Evolutionary conservation across 225 moss, liverwort and hornwort species (phyloP), one percentile per base, ranked within the genome.

Genomic region (Polytrichum formosum): DNA sequence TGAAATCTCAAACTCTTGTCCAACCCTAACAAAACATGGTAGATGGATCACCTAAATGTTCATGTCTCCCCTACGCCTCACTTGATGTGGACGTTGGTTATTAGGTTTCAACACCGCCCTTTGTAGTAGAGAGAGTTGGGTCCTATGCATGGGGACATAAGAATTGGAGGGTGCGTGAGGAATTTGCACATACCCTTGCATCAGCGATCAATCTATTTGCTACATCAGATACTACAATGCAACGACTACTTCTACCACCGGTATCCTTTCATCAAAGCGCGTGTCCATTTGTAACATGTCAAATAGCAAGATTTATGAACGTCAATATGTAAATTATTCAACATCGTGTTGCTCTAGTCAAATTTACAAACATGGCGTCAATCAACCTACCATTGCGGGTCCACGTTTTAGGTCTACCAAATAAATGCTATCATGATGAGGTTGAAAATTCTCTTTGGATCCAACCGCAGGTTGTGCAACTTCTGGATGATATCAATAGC

Each of bases 131-230:
- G 69, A 80, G 87, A 75, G 91, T 84, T 67, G 83, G 89, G 55
- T 85, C 67, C 62, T 84, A 74, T 63, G 93, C 91, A 6, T 93
- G 93, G 93, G 76, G 70, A 4, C 93, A 93, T 64, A 83, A 80
- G 28, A 93, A 91, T n/a, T 93, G 91, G 91, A 87, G 93, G 71
- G 93, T 93, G 5, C 82, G 93, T n/a, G 85, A 93, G 60, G 91
- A 93, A 70, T 91, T 93, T 73, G 83, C 91, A 54, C 91, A 79
- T 54, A 82, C 93, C 53, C 35, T 85, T 63, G 93, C 93, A 6
- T 89, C 93, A 73, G 84, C 89, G 28, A 75, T 87, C 31, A 93
- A 89, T 75, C 70, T 93, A 63, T 93, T 93, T 66, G 78, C 87
- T 26, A 71, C 85, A 53, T 76, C 73, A 6, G 82, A 87, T 67